Percentiles rank a stretch among this genome's conserved stretches.
Evolutionary conservation across 2,329 filamentous ascomycete genomes (phyloP).

Genomic region (Neofusicoccum laricinum): DNA sequence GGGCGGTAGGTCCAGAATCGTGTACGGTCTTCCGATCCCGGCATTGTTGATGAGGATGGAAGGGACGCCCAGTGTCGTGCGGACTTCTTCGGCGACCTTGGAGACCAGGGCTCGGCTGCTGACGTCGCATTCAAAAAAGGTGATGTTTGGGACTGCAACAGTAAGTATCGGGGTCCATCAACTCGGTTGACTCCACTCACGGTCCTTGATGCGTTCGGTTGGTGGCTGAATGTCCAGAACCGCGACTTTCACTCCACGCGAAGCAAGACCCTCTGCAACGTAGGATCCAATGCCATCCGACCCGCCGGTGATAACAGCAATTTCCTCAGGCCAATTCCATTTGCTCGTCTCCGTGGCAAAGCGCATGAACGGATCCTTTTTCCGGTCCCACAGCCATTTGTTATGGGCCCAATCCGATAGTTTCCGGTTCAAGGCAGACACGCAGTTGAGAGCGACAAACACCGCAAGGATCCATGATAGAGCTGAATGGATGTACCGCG

Average conservation of each 20-base stretch:
- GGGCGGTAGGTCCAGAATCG: slow-evolving; percentile 24
- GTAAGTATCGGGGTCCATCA: slow-evolving; percentile 19
- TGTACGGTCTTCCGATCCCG: slow-evolving; percentile 21
- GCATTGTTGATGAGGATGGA: slow-evolving; percentile 33
- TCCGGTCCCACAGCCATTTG: slow-evolving; percentile 35
- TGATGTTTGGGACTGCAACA: slow-evolving; percentile 27
- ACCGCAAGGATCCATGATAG: neutral
- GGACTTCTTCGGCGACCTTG: slow-evolving; percentile 23
- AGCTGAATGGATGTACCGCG: neutral
- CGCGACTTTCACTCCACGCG: slow-evolving; percentile 32
- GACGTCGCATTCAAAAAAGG: slow-evolving; percentile 30
- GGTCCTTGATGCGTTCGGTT: slow-evolving; percentile 25
- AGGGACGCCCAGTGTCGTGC: slow-evolving; percentile 23
- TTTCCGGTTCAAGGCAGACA: neutral
- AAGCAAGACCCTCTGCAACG: slow-evolving; percentile 31
- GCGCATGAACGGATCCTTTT: neutral
- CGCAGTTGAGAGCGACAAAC: neutral
- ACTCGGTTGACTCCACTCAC: slow-evolving; percentile 20
- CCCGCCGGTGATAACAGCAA: slow-evolving; percentile 37
- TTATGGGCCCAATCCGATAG: slow-evolving; percentile 30
- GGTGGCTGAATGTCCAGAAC: slow-evolving; percentile 34
- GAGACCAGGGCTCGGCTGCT: slow-evolving; percentile 21
- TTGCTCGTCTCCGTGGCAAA: slow-evolving; percentile 23
- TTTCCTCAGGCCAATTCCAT: slow-evolving; percentile 32
- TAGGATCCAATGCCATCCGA: slow-evolving; percentile 34